phyloP scores from a whole-genome alignment of 192 early-diverging fungal species.

The Cetraspora pellucida region DNA sequence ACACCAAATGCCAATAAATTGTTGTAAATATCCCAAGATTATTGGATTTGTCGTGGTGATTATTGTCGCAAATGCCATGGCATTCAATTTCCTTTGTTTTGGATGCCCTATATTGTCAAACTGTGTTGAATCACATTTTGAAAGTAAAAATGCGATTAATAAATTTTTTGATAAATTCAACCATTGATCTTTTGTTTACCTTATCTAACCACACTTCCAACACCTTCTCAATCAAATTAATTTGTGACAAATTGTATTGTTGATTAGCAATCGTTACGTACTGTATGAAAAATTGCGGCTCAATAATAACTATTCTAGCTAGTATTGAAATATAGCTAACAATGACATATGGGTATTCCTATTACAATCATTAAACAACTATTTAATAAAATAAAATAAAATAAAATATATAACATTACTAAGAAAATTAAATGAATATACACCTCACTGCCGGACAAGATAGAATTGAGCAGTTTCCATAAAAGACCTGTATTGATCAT shows the following conservation, averaged over 20 bases:
- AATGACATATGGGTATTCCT: conserved; percentile 61
- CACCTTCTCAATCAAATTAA: conserved; percentile 52
- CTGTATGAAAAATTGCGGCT: conserved; percentile 55
- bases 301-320: conserved; percentile 63
- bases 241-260: conserved; percentile 42
- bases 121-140: conserved; percentile 39
- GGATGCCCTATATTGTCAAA: conserved; percentile 77
- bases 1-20: conserved; percentile 60
- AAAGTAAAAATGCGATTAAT: neutral
- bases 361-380: neutral
- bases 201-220: conserved; percentile 69
- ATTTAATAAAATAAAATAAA: neutral
- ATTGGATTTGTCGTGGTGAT: conserved; percentile 51
- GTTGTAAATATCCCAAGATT: conserved; percentile 51
- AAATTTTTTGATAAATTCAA: neutral
- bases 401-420: neutral
- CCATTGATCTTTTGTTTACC: conserved; percentile 39
- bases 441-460: conserved; percentile 57
- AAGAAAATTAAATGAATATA: neutral
- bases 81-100: conserved; percentile 66
- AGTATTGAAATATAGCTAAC: conserved; percentile 65
- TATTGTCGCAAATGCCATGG: conserved; percentile 63
- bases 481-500: conserved; percentile 60
- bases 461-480: conserved; percentile 53
- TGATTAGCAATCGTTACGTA: conserved; percentile 51